These are phyloP conservation scores for Microascus cirrosus DNA, from an alignment of 2,329 filamentous ascomycete species.

Conservation along the genomic window DNA sequence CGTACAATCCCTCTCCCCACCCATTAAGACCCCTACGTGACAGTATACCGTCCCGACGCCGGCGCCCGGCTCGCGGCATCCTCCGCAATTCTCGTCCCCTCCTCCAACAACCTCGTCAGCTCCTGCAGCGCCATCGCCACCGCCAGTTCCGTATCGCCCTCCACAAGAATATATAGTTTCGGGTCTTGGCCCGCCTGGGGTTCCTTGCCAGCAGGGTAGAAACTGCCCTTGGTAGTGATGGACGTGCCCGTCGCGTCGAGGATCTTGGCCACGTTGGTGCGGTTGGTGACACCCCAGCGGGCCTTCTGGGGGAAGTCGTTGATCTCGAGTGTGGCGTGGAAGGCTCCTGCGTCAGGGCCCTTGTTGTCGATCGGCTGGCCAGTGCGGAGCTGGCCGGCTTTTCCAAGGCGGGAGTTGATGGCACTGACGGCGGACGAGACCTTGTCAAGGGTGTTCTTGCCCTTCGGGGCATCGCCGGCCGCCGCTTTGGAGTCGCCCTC, in stretches of 20 bases:
- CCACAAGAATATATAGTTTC: constrained; percentile 96
- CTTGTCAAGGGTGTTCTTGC: constrained; percentile 51
- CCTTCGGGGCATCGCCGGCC: constrained; percentile 26
- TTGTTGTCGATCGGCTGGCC: constrained; percentile 98
- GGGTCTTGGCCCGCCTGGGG: constrained; percentile 64
- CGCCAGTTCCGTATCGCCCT: constrained; percentile 89
- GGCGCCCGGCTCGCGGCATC: constrained; percentile 77
- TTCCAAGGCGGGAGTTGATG: constrained; percentile 83
- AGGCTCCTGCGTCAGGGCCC: constrained; percentile 90
- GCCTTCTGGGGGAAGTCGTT: constrained; percentile 99
- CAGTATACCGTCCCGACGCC: constrained; percentile 73
- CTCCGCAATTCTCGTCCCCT: constrained; percentile 80
- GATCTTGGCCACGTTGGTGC: constrained; percentile 97
- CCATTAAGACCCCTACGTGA: constrained; percentile 32
- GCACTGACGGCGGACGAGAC: constrained; percentile 82
- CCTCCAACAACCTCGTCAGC: constrained; percentile 75
- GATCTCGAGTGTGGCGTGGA: constrained; percentile 95
- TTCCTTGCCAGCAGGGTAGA: constrained; percentile 73
- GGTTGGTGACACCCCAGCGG: constrained; percentile 95
- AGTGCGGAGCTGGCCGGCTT: constrained; percentile 77
- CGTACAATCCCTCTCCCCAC: background rate
- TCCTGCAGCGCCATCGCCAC: constrained; percentile 87
- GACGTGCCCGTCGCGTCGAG: constrained; percentile 88
- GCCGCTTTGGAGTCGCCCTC: constrained; percentile 22
- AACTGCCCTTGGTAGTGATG: constrained; percentile 94